A percentile compares a stretch with the other conserved stretches of the same genome.
These are phyloP conservation scores for Lentinus tigrinus DNA, from an alignment of 768 basidiomycete species.

Conservation along the genomic window DNA sequence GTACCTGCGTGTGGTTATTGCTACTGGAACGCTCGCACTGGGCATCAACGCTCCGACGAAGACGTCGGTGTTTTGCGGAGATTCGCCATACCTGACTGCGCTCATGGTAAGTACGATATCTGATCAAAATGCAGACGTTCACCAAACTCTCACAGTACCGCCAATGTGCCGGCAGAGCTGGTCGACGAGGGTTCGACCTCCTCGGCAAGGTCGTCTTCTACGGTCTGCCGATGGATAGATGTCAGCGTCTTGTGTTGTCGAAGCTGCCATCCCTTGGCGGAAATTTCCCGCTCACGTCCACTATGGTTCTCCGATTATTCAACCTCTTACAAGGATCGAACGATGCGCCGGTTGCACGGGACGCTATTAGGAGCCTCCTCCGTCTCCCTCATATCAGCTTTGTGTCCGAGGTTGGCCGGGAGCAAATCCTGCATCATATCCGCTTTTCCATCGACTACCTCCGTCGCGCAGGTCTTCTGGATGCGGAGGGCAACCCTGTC, in stretches of 20 bases:
- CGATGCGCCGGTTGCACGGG: conserved; percentile 44
- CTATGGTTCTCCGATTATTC: conserved; percentile 61
- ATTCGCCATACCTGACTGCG: conserved; percentile 59
- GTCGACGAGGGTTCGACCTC: conserved; percentile 68
- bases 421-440: conserved; percentile 63
- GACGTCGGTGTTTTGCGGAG: conserved; percentile 62
- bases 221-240: conserved; percentile 60
- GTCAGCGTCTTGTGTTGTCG: conserved; percentile 63
- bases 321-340: conserved; percentile 64
- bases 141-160: conserved; percentile 48
- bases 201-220: conserved; percentile 74
- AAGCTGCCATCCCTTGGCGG: conserved; percentile 60
- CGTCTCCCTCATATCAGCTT: conserved; percentile 60
- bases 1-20: conserved; percentile 62
- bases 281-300: conserved; percentile 66
- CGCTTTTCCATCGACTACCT: conserved; percentile 74
- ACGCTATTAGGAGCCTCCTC: conserved; percentile 52
- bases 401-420: conserved; percentile 49
- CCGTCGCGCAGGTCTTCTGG: conserved; percentile 53
- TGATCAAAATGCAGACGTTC: background rate
- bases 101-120: conserved; percentile 45
- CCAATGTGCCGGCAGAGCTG: conserved; percentile 72
- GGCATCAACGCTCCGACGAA: conserved; percentile 76
- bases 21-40: conserved; percentile 69
- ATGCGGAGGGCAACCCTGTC: conserved; percentile 52